phyloP scores from a whole-genome alignment of 139 green algal species.

The Picochlorum sp. region DNA sequence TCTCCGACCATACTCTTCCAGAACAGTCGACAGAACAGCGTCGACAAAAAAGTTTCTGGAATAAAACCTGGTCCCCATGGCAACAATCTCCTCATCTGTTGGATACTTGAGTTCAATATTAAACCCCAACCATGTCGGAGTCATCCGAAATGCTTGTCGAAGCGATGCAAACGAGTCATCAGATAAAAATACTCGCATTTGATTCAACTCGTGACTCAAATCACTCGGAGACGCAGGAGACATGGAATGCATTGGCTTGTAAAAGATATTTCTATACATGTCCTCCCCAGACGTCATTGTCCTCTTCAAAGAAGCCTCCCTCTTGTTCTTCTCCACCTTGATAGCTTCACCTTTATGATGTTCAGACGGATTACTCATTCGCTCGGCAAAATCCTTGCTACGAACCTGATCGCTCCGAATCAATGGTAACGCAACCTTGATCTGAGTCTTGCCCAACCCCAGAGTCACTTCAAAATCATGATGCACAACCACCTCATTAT shows the following conservation, averaged over 20 bases:
- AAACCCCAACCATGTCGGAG: constrained; percentile 36
- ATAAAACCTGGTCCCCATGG: constrained; percentile 23
- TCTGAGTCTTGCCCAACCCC: constrained; percentile 16
- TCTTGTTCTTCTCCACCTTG: constrained; percentile 12
- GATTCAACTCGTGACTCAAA: not conserved
- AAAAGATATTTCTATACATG: constrained; percentile 28
- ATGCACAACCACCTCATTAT: constrained; percentile 40
- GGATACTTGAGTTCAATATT: constrained; percentile 52
- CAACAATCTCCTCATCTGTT: constrained; percentile 18
- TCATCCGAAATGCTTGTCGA: constrained; percentile 32
- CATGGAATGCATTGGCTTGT: constrained; percentile 16
- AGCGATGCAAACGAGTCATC: constrained; percentile 22
- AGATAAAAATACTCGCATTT: not conserved
- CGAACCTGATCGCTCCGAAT: constrained; percentile 27
- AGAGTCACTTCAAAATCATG: constrained; percentile 41
- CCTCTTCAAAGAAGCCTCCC: constrained; percentile 22
- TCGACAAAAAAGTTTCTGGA: constrained; percentile 40
- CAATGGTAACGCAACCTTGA: constrained; percentile 25
- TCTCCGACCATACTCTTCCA: constrained; percentile 26
- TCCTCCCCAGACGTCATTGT: constrained; percentile 32
- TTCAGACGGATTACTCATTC: constrained; percentile 10
- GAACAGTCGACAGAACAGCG: constrained; percentile 30
- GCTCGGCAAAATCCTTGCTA: constrained; percentile 19
- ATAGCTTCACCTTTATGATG: constrained; percentile 4
- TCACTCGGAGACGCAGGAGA: constrained; percentile 1